Percentiles rank a stretch among this genome's conserved stretches.
These are phyloP conservation scores for Lachnellula arida DNA, from an alignment of 2,329 filamentous ascomycete genomes.

Conservation along the genomic window DNA sequence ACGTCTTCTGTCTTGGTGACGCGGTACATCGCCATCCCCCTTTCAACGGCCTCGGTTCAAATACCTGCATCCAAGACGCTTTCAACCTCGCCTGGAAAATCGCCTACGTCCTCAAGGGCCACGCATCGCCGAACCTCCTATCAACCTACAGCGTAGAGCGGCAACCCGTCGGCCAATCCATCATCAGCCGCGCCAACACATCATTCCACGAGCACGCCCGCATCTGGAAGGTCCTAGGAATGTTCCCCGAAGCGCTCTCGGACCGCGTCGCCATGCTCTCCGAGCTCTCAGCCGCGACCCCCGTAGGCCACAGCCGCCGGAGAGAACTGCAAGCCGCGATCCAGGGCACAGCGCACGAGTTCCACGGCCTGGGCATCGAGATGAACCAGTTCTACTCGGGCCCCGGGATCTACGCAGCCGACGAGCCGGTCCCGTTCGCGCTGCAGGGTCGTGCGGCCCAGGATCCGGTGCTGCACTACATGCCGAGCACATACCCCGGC, in stretches of 20 bases:
- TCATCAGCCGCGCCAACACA: slow-evolving; percentile 54
- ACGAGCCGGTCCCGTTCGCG: slow-evolving; percentile 24
- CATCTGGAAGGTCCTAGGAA: slow-evolving; percentile 43
- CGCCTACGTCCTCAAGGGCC: slow-evolving; percentile 40
- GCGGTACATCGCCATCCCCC: slow-evolving; percentile 55
- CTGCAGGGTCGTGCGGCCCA: slow-evolving; percentile 21
- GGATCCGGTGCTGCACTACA: slow-evolving; percentile 41
- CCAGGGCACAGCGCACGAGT: slow-evolving; percentile 42
- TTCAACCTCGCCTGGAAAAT: slow-evolving; percentile 54
- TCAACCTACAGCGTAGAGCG: slow-evolving; percentile 42
- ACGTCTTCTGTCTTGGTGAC: slow-evolving; percentile 51
- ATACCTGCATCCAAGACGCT: slow-evolving; percentile 54
- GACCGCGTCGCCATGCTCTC: slow-evolving; percentile 37
- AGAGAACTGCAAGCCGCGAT: slow-evolving; percentile 39
- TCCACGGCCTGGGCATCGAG: slow-evolving; percentile 52
- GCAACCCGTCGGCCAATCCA: slow-evolving; percentile 42
- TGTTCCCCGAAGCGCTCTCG: slow-evolving; percentile 35
- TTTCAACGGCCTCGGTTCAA: slow-evolving; percentile 51
- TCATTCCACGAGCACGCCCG: slow-evolving; percentile 47
- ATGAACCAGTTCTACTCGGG: slow-evolving; percentile 54
- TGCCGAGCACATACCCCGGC: slow-evolving; percentile 52
- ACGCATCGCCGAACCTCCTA: slow-evolving; percentile 37
- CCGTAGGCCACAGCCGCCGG: slow-evolving; percentile 37
- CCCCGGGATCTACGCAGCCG: slow-evolving; percentile 42
- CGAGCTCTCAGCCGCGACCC: slow-evolving; percentile 37